Conservation (phyloP, 2,329 filamentous ascomycete species). For the Nigrospora osmanthi region DNA sequence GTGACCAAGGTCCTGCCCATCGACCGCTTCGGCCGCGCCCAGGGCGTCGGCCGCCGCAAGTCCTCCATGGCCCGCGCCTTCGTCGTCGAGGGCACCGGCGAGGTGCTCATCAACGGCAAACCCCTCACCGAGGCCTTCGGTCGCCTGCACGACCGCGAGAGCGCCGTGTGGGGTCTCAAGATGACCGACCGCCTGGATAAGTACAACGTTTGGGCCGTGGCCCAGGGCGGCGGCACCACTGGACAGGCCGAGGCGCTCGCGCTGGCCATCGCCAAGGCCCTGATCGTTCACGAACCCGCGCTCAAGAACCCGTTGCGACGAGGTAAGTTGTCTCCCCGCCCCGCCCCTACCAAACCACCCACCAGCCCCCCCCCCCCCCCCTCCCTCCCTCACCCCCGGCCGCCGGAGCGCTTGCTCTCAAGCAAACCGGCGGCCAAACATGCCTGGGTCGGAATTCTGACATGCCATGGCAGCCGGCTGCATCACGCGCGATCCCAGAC, state of each 20-base stretch:
- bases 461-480: conserved; percentile 63
- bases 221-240: conserved; percentile 81
- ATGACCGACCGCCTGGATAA: conserved; percentile 80
- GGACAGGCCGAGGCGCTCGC: conserved; percentile 95
- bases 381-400: neutral
- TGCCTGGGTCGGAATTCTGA: conserved; percentile 29
- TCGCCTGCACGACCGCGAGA: conserved; percentile 88
- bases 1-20: conserved; percentile 55
- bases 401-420: conserved; percentile 1
- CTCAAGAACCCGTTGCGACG: conserved; percentile 80
- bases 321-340: conserved; percentile 49
- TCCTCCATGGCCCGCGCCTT: conserved; percentile 76
- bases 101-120: conserved; percentile 86
- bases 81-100: conserved; percentile 86
- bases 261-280: conserved; percentile 77
- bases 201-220: conserved; percentile 90
- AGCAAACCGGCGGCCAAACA: conserved; percentile 2
- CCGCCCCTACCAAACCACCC: too few relatives aligned
- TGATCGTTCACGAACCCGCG: conserved; percentile 85
- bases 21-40: conserved; percentile 70
- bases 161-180: conserved; percentile 84
- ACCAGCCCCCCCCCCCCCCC: neutral
- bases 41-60: conserved; percentile 82
- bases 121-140: conserved; percentile 75
- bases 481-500: conserved; percentile 82